These are phyloP conservation scores for Globisporangium perplexum DNA, from an alignment of 352 stramenopile genomes.

Conservation along the genomic window DNA sequence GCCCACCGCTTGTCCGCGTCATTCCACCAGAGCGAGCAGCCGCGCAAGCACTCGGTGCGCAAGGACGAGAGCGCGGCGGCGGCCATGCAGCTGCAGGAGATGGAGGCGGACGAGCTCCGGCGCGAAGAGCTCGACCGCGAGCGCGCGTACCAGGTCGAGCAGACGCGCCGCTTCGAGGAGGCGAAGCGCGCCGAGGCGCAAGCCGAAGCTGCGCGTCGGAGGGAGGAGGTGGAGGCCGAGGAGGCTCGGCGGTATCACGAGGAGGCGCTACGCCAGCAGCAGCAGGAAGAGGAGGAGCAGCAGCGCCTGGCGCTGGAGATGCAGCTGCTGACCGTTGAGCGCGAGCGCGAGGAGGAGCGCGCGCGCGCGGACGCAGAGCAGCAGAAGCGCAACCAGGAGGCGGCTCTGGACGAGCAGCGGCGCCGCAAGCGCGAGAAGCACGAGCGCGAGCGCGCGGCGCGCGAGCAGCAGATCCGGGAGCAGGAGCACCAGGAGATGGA, in stretches of 20 bases:
- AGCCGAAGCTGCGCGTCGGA: constrained; percentile 4
- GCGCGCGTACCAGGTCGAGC: constrained; percentile 13
- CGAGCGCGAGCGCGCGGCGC: constrained; percentile 43
- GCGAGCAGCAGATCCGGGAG: constrained; percentile 30
- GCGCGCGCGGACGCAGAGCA: constrained; percentile 15
- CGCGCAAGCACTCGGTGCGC: constrained; percentile 19
- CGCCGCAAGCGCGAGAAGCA: constrained; percentile 70
- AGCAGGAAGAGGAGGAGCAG: constrained; percentile 8
- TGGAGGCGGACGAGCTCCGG: constrained; percentile 6
- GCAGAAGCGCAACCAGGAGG: constrained; percentile 26
- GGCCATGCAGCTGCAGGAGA: constrained; percentile 5
- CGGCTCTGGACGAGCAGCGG: constrained; percentile 54
- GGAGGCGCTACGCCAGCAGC: constrained; percentile 17
- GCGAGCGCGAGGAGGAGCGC: constrained; percentile 19
- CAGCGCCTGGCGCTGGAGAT: constrained; percentile 15
- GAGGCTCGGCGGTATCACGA: constrained; percentile 5
- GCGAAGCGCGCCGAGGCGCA: constrained; percentile 15
- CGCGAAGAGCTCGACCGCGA: constrained; percentile 11
- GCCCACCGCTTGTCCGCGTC: constrained; percentile 26
- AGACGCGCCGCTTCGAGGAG: constrained; percentile 15
- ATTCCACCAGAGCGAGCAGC: constrained; percentile 10
- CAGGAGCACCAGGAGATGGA: constrained; percentile 13
- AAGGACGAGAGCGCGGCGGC: constrained; percentile 15
- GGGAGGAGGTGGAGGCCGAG: constrained; percentile 8
- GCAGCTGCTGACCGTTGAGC: constrained; percentile 24